Percentiles rank a stretch among this genome's conserved stretches.
Evolutionary conservation across 352 stramenopile species (phyloP).

Genomic region (Globisporangium spiculum): DNA sequence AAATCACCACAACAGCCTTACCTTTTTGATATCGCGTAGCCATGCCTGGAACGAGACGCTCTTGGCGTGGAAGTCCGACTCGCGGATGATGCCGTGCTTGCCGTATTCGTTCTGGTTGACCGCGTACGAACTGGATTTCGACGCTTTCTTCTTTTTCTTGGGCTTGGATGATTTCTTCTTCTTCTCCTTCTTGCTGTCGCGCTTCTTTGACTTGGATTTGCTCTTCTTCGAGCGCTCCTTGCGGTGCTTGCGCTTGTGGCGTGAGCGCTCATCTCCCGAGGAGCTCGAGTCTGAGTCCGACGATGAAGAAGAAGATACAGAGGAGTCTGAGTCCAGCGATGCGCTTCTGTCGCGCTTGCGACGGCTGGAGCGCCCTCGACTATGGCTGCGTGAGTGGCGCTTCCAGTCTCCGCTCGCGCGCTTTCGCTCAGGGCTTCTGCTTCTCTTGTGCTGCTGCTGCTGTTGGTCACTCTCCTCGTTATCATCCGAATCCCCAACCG

Average conservation of each 20-base stretch:
- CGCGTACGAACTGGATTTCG: constrained; percentile 32
- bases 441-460: background rate
- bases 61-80: constrained; percentile 91
- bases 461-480: background rate
- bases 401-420: constrained; percentile 4
- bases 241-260: constrained; percentile 19
- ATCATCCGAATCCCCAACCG: constrained; percentile 6
- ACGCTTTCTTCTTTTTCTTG: constrained; percentile 24
- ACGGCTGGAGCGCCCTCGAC: constrained; percentile 10
- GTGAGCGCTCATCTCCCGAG: constrained; percentile 19
- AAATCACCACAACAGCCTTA: constrained; percentile 20
- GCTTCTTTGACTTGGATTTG: constrained; percentile 16
- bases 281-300: constrained; percentile 26
- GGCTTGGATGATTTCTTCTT: constrained; percentile 20
- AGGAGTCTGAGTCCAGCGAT: constrained; percentile 28
- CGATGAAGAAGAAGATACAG: constrained; percentile 32
- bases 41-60: constrained; percentile 94
- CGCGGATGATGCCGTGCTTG: constrained; percentile 95
- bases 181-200: constrained; percentile 24
- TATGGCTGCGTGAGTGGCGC: constrained; percentile 16
- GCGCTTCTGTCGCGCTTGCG: constrained; percentile 4
- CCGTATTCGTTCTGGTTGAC: constrained; percentile 93
- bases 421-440: background rate
- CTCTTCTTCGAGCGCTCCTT: constrained; percentile 28
- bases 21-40: constrained; percentile 92